These are phyloP conservation scores for Ajuga chamaepitys DNA, from an alignment of 257 asterid species.

Conservation along the genomic window DNA sequence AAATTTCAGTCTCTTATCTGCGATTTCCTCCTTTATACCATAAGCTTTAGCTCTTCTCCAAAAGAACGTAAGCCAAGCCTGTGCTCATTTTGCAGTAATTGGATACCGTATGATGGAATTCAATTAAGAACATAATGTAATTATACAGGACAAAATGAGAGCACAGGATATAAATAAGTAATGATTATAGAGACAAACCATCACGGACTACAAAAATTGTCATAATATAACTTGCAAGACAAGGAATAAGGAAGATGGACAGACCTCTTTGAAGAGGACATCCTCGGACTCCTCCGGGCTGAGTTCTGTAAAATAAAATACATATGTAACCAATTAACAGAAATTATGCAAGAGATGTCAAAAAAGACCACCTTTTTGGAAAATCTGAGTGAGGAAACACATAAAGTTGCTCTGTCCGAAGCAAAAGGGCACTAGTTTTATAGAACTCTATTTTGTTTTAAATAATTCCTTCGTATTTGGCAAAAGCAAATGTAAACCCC, in stretches of 20 bases:
- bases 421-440: background rate
- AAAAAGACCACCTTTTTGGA: background rate
- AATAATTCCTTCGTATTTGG: too few relatives aligned
- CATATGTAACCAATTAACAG: background rate
- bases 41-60: conserved; percentile 92
- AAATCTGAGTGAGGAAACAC: background rate
- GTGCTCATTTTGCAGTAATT: conserved; percentile 4
- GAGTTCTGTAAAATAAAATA: conserved; percentile 45
- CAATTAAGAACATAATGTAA: background rate
- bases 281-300: conserved; percentile 97
- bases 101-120: background rate
- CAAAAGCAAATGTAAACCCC: too few relatives aligned
- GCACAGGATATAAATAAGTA: background rate
- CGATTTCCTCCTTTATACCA: conserved; percentile 75
- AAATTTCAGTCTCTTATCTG: conserved; percentile 60
- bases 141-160: background rate
- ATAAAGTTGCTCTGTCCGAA: background rate
- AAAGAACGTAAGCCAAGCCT: conserved; percentile 96
- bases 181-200: background rate
- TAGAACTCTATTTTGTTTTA: background rate
- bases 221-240: conserved; percentile 10
- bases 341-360: background rate
- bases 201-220: background rate
- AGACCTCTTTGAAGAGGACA: conserved; percentile 95
- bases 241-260: conserved; percentile 13